Conservation (phyloP, 1,284 basidiomycete genomes). For the Hemileccinum hortonii region DNA sequence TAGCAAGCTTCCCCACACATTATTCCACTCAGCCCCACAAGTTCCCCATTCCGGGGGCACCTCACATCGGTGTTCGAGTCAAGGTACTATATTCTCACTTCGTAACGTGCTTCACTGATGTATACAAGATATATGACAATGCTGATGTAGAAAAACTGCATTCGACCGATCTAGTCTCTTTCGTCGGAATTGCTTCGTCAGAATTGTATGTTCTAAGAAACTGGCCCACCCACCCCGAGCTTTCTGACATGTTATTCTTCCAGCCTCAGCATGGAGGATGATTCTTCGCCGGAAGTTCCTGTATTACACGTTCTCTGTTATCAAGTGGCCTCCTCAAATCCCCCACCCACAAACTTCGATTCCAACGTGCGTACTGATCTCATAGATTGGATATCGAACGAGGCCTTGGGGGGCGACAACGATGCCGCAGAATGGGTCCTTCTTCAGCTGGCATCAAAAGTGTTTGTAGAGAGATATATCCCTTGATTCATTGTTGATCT, state of each 20-base stretch:
- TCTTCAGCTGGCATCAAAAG: slow-evolving; percentile 60
- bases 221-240: no score
- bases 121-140: slow-evolving; percentile 55
- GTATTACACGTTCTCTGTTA: slow-evolving; percentile 71
- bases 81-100: slow-evolving; percentile 47
- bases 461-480: slow-evolving; percentile 46
- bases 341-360: slow-evolving; percentile 5
- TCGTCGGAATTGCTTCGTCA: slow-evolving; percentile 66
- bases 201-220: slow-evolving; percentile 53
- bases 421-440: slow-evolving; percentile 79
- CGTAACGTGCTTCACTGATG: slow-evolving; percentile 5
- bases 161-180: slow-evolving; percentile 59
- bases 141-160: slow-evolving; percentile 45
- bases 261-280: slow-evolving; percentile 37
- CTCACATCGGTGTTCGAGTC: slow-evolving; percentile 65
- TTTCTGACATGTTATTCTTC: slow-evolving; percentile 25
- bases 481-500: slow-evolving; percentile 2
- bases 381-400: slow-evolving; percentile 67
- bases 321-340: slow-evolving; percentile 21
- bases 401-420: slow-evolving; percentile 65
- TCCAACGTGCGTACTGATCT: slow-evolving; percentile 48
- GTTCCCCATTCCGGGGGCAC: slow-evolving; percentile 51
- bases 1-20: slow-evolving; percentile 24
- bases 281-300: slow-evolving; percentile 45
- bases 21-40: slow-evolving; percentile 53